A percentile compares a stretch with the other conserved stretches of the same genome.
Evolutionary conservation across 2,329 filamentous ascomycete genomes (phyloP).

Genomic region (Ramularia endophylla): DNA sequence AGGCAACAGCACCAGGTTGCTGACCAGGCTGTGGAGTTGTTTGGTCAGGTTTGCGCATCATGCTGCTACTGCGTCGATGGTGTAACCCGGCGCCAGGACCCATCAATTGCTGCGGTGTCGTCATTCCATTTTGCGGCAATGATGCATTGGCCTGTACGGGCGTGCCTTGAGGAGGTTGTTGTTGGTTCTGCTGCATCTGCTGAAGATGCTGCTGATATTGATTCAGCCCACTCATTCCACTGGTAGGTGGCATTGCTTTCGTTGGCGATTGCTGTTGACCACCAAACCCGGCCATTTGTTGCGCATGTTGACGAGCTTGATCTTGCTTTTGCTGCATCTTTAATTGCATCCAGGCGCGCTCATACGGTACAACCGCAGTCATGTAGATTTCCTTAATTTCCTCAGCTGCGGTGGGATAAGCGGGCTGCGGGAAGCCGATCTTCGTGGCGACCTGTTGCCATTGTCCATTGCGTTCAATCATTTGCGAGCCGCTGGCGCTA

Average conservation of each 20-base stretch:
- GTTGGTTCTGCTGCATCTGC: constrained; percentile 22
- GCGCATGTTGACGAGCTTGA: constrained; percentile 30
- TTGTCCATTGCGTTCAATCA: constrained; percentile 60
- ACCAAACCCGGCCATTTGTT: constrained; percentile 37
- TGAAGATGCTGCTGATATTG: constrained; percentile 21
- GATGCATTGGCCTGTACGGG: constrained; percentile 43
- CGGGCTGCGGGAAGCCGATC: constrained; percentile 37
- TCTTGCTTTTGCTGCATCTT: constrained; percentile 38
- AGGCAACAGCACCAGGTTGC: constrained; percentile 20
- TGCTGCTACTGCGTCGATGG: constrained; percentile 28
- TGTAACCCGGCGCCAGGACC: constrained; percentile 29
- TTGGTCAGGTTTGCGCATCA: constrained; percentile 25
- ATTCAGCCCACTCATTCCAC: constrained; percentile 16
- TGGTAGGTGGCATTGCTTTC: constrained; percentile 28
- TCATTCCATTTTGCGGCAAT: constrained; percentile 42
- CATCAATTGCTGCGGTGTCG: constrained; percentile 41
- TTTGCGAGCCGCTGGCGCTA: constrained; percentile 71
- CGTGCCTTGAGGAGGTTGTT: constrained; percentile 33
- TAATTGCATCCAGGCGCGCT: constrained; percentile 58
- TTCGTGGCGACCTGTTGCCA: constrained; percentile 67
- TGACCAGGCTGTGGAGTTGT: constrained; percentile 24
- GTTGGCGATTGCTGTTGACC: constrained; percentile 30
- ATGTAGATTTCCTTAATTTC: constrained; percentile 70
- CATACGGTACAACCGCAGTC: constrained; percentile 69
- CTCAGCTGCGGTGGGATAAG: constrained; percentile 56